These are phyloP conservation scores for Hansenula lynferdii DNA, from an alignment of 1,139 yeast species.

Conservation along the genomic window DNA sequence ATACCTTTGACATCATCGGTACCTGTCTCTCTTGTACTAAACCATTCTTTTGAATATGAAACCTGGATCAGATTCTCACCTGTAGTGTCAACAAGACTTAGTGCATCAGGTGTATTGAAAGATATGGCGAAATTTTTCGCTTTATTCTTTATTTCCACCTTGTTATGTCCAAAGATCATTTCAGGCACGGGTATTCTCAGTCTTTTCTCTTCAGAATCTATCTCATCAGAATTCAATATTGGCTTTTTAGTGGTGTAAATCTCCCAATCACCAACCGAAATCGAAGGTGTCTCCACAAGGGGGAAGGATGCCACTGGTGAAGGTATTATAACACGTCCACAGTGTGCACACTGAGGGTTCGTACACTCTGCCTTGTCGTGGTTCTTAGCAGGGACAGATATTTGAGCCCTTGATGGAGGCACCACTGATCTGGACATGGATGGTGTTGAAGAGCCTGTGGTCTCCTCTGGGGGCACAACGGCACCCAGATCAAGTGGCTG, in stretches of 20 bases:
- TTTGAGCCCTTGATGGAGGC: too few relatives aligned
- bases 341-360: slow-evolving; percentile 47
- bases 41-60: slow-evolving; percentile 89
- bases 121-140: slow-evolving; percentile 41
- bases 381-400: slow-evolving; percentile 19
- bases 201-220: slow-evolving; percentile 54
- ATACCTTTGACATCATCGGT: slow-evolving; percentile 29
- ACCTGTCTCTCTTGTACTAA: slow-evolving; percentile 49
- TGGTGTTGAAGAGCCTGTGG: slow-evolving; percentile 9
- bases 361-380: slow-evolving; percentile 27
- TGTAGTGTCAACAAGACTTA: slow-evolving; percentile 55
- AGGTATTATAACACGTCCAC: slow-evolving; percentile 72
- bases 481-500: slow-evolving; percentile 4
- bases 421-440: too few relatives aligned
- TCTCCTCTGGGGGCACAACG: slow-evolving; percentile 8
- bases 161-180: slow-evolving; percentile 94
- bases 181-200: slow-evolving; percentile 87
- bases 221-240: slow-evolving; percentile 67
- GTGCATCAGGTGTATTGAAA: slow-evolving; percentile 78
- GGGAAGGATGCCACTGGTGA: slow-evolving; percentile 65
- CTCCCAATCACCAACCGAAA: slow-evolving; percentile 69
- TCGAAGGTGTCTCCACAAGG: slow-evolving; percentile 58
- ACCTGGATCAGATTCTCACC: slow-evolving; percentile 57
- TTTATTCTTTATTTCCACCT: slow-evolving; percentile 45
- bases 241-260: slow-evolving; percentile 72